These are phyloP conservation scores for Populus hybrid DNA, from an alignment of 441 rosid genomes.

Conservation along the genomic window DNA sequence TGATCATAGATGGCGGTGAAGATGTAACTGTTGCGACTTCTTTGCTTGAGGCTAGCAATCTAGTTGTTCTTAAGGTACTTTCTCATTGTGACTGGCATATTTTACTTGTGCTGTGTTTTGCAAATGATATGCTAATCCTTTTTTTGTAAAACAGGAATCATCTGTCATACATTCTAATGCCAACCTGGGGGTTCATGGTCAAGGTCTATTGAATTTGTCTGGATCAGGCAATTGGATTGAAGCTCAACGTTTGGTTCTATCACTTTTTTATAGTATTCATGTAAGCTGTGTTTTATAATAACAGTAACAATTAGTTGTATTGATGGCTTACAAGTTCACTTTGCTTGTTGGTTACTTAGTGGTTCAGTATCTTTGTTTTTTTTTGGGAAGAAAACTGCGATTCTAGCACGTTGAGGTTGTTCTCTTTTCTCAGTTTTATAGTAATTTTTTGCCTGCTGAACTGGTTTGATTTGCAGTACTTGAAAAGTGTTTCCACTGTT, in stretches of 20 bases:
- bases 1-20: constrained; percentile 88
- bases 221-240: constrained; percentile 93
- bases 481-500: background rate
- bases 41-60: constrained; percentile 91
- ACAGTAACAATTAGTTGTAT: background rate
- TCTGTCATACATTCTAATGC: constrained; percentile 96
- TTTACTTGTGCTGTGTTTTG: constrained; percentile 16
- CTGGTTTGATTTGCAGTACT: background rate
- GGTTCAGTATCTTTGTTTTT: background rate
- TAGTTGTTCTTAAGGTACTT: constrained; percentile 89
- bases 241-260: constrained; percentile 93
- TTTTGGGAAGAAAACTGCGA: background rate
- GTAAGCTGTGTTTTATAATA: constrained; percentile 47
- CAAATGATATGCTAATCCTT: background rate
- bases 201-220: constrained; percentile 89
- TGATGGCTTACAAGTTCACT: constrained; percentile 9
- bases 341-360: background rate
- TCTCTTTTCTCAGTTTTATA: background rate
- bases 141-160: constrained; percentile 60
- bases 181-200: constrained; percentile 95
- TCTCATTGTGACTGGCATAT: constrained; percentile 2
- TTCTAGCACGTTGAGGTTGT: background rate
- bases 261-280: constrained; percentile 82
- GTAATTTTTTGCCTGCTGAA: constrained; percentile 5
- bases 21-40: constrained; percentile 86